Evolutionary conservation across 108 stramenopile genomes (phyloP), one percentile per base, ranked within the genome.

Genomic region (Stephanodiscus triporus): DNA sequence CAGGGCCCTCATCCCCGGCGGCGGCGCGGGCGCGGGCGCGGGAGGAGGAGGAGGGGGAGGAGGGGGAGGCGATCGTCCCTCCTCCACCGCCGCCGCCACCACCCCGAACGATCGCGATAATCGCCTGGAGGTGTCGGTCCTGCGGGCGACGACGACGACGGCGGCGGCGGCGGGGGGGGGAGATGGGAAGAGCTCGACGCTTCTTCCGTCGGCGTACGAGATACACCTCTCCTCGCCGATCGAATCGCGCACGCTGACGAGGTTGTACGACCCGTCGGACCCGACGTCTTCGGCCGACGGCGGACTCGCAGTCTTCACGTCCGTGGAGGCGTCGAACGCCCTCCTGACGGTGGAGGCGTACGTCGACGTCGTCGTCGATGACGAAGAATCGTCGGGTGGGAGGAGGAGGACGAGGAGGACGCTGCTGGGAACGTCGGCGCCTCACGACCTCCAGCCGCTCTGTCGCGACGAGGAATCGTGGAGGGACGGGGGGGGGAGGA

Each of bases 141-240:
- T 83, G 40, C 16, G 43, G 14, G 17, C 23, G 36, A 6, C 43
- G 38, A 55, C 51, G 26, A 22, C 37, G 37, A 32, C 38, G 38
- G 14, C 19, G 51, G 13, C 59, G 43, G 53, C 45, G 23, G 26
- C 58, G 20, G 66, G n/a, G n/a, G n/a, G n/a, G n/a, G n/a, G n/a
- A n/a, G n/a, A n/a, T n/a, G n/a, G n/a, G n/a, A n/a, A n/a, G n/a
- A n/a, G n/a, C n/a, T n/a, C n/a, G n/a, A n/a, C 10, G 16, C 5
- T 1, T 42, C 45, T 20, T 0, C 49, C 68, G 11, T 26, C 36
- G 24, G 32, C 40, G 56, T 75, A 88, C 50, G 69, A 76, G 51
- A 54, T 93, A 65, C 90, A 91, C 48, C 71, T 94, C 16, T 94
- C 92, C 2, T 89, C 90, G 1, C 90, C 92, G 10, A 86, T 90